These are phyloP conservation scores for Dactylella cylindrospora DNA, from an alignment of 2,329 filamentous ascomycete species.

Conservation along the genomic window DNA sequence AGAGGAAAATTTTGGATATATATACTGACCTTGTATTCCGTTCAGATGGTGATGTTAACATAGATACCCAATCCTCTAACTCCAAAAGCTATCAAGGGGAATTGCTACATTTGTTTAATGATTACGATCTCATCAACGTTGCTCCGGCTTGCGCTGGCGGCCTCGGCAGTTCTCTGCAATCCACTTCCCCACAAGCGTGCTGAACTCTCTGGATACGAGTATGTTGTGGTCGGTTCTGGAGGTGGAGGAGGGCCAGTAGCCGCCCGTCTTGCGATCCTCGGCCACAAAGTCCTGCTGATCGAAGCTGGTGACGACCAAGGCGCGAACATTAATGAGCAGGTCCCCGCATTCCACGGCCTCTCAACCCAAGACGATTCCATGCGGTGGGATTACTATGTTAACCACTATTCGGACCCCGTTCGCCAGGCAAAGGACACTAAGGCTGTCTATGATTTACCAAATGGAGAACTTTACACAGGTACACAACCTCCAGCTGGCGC, in stretches of 20 bases:
- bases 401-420: constrained; percentile 61
- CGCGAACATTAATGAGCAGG: constrained; percentile 56
- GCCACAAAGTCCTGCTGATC: constrained; percentile 63
- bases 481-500: constrained; percentile 53
- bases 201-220: constrained; percentile 59
- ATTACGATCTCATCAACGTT: constrained; percentile 7
- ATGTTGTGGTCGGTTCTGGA: constrained; percentile 64
- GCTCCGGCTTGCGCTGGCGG: constrained; percentile 23
- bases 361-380: constrained; percentile 61
- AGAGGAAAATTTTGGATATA: no score
- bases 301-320: constrained; percentile 64
- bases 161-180: neutral
- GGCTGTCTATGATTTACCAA: constrained; percentile 57
- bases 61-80: no score
- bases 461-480: constrained; percentile 53
- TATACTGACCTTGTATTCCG: no score
- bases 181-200: constrained; percentile 30
- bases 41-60: no score
- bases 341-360: constrained; percentile 60
- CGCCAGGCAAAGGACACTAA: constrained; percentile 62
- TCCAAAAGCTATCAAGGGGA: no score
- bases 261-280: constrained; percentile 62
- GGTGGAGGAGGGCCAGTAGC: constrained; percentile 63
- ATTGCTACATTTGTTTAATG: no score
- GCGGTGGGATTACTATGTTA: constrained; percentile 66